A percentile compares a stretch with the other conserved stretches of the same genome.
Conservation (phyloP, 1,284 basidiomycete species). For the Tylopilus orsonianus region DNA sequence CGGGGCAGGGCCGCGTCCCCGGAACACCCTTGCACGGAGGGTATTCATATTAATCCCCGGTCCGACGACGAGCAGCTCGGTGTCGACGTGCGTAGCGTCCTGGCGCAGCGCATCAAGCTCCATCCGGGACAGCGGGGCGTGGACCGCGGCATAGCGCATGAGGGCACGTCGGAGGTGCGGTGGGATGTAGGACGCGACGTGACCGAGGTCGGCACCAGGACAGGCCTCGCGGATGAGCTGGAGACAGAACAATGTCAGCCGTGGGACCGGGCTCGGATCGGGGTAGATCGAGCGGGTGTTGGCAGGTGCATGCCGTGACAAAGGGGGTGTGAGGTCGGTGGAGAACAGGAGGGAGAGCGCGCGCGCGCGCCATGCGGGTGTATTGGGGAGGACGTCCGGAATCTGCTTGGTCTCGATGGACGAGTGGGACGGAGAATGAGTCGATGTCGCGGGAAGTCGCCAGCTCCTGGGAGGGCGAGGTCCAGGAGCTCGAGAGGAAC, state of each 20-base stretch:
- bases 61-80: slow-evolving; percentile 63
- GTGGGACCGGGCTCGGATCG: slow-evolving; percentile 35
- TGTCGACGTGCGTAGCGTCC: slow-evolving; percentile 50
- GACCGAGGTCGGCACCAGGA: slow-evolving; percentile 33
- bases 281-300: slow-evolving; percentile 8
- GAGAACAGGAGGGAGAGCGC: slow-evolving; percentile 54
- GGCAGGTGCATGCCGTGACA: neutral
- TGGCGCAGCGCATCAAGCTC: slow-evolving; percentile 51
- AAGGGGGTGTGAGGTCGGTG: slow-evolving; percentile 2
- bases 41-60: slow-evolving; percentile 47
- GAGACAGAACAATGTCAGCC: slow-evolving; percentile 44
- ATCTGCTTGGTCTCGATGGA: slow-evolving; percentile 17
- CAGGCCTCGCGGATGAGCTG: slow-evolving; percentile 38
- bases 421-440: slow-evolving; percentile 7
- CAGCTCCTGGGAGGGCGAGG: slow-evolving; percentile 52
- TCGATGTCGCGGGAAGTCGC: slow-evolving; percentile 28
- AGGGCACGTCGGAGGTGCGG: slow-evolving; percentile 55
- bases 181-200: slow-evolving; percentile 51
- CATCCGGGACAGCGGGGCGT: slow-evolving; percentile 48
- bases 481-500: slow-evolving; percentile 36
- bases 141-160: slow-evolving; percentile 54
- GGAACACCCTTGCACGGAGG: slow-evolving; percentile 45
- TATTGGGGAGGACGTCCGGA: slow-evolving; percentile 22
- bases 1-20: slow-evolving; percentile 2
- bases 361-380: slow-evolving; percentile 47